Conservation (phyloP, 1,284 basidiomycete genomes). For the Trichosporon sp. region DNA sequence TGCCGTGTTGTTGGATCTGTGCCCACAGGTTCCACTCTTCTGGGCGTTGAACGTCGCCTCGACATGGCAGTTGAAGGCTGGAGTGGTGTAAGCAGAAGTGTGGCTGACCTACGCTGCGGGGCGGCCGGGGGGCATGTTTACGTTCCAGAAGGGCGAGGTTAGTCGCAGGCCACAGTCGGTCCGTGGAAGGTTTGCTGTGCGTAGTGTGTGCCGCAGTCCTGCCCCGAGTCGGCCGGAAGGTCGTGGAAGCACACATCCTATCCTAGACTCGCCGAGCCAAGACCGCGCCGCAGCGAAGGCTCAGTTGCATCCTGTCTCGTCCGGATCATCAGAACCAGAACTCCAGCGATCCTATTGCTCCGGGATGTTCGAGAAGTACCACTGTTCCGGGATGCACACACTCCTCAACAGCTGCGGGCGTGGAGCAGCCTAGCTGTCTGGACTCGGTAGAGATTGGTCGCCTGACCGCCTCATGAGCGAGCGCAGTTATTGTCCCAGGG, state of each 20-base stretch:
- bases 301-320: neutral
- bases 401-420: too few relatives aligned
- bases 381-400: neutral
- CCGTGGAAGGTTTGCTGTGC: neutral
- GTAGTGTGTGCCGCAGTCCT: neutral
- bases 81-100: neutral
- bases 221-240: neutral
- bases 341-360: neutral
- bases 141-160: neutral
- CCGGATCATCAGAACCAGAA: neutral
- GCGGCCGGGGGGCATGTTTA: neutral
- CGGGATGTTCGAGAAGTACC: neutral
- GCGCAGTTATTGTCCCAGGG: neutral
- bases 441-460: too few relatives aligned
- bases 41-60: neutral
- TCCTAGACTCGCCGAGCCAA: constrained; percentile 6
- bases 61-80: neutral
- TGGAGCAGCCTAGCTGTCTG: too few relatives aligned
- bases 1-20: neutral
- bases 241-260: neutral
- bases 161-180: neutral
- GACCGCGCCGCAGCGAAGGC: neutral
- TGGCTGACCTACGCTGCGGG: neutral
- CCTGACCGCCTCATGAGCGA: too few relatives aligned
- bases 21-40: neutral